These are phyloP conservation scores for Elasticomyces elasticus DNA, from an alignment of 495 filamentous ascomycete species.

Conservation along the genomic window DNA sequence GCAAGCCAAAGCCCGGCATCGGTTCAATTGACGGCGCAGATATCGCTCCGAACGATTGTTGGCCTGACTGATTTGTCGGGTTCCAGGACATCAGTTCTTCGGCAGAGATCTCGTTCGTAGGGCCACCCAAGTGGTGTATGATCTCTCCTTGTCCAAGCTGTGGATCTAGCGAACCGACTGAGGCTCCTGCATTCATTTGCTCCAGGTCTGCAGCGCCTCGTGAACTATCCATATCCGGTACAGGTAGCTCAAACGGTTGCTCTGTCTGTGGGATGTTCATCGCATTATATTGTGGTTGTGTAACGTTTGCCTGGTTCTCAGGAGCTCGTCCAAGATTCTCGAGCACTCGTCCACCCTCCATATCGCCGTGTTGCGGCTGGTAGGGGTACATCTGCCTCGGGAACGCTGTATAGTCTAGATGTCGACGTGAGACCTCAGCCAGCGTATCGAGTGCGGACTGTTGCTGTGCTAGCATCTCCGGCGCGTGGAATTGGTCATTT, in stretches of 20 bases:
- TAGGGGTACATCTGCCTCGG: neutral
- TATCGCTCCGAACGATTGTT: slow-evolving; percentile 1
- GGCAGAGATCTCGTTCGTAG: neutral
- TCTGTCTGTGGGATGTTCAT: too few species aligned
- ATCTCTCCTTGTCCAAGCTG: neutral
- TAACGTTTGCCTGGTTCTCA: too few species aligned
- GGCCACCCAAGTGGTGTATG: neutral
- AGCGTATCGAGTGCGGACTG: slow-evolving; percentile 66
- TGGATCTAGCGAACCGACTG: slow-evolving; percentile 1
- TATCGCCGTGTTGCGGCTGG: neutral
- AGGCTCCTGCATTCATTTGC: neutral
- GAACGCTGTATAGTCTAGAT: slow-evolving; percentile 25
- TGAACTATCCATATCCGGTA: too few species aligned
- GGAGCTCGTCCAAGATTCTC: slow-evolving; percentile 1
- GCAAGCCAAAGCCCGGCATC: slow-evolving; percentile 43
- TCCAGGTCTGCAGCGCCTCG: neutral
- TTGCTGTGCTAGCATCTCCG: slow-evolving; percentile 25
- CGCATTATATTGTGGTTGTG: too few species aligned
- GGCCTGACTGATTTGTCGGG: neutral
- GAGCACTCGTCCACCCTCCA: neutral
- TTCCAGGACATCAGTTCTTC: slow-evolving; percentile 3
- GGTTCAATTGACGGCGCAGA: slow-evolving; percentile 1
- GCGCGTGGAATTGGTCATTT: neutral
- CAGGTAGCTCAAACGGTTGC: too few species aligned
- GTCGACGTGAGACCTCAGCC: slow-evolving; percentile 69